Evolutionary conservation across 495 filamentous ascomycete genomes (phyloP).

Genomic region (Neurospora tetraspora): DNA sequence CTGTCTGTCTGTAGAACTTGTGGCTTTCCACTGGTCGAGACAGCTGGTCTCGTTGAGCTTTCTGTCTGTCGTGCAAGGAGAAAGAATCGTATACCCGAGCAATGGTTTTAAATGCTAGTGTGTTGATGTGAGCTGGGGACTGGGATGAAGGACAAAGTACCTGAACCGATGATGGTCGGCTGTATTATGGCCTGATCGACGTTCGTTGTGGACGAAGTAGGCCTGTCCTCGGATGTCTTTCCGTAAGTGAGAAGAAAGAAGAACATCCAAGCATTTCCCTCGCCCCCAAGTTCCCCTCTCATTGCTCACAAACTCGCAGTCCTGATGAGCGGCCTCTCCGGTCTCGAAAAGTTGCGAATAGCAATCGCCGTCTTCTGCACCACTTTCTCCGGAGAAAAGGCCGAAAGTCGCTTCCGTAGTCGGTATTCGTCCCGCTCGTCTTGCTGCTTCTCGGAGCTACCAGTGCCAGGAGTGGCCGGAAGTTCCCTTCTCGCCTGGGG

Average conservation of each 20-base stretch:
- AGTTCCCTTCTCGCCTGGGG: background rate
- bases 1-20: background rate
- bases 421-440: background rate
- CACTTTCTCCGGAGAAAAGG: background rate
- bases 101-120: background rate
- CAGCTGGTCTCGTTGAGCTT: background rate
- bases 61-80: background rate
- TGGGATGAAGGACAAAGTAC: background rate
- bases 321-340: background rate
- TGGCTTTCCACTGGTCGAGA: background rate
- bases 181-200: background rate
- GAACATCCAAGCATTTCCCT: background rate
- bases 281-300: background rate
- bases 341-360: background rate
- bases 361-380: background rate
- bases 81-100: background rate
- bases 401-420: background rate
- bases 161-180: background rate
- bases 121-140: background rate
- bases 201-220: background rate
- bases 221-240: background rate
- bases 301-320: background rate
- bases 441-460: background rate
- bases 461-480: background rate
- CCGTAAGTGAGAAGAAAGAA: background rate